phyloP scores from a whole-genome alignment of 1,284 basidiomycete genomes.

The Earliella scabrosa region DNA sequence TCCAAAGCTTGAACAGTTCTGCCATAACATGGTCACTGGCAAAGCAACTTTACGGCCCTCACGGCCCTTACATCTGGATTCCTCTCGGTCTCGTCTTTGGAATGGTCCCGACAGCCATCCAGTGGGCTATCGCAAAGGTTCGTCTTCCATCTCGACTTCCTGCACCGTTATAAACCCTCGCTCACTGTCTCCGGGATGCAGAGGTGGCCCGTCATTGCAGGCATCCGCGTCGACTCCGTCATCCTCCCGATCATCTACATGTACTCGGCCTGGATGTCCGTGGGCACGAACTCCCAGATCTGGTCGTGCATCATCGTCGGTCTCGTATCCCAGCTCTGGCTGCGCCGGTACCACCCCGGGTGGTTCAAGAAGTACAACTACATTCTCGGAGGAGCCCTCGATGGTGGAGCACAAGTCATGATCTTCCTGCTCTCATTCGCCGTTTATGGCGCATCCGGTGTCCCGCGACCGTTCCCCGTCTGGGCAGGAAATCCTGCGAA shows the following conservation, averaged over 20 bases:
- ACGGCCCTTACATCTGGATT: slow-evolving; percentile 57
- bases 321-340: slow-evolving; percentile 59
- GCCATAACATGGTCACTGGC: slow-evolving; percentile 71
- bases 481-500: slow-evolving; percentile 59
- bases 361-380: slow-evolving; percentile 72
- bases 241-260: slow-evolving; percentile 60
- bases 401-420: slow-evolving; percentile 72
- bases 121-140: slow-evolving; percentile 57
- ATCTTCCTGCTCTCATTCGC: slow-evolving; percentile 71
- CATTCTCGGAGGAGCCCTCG: slow-evolving; percentile 66
- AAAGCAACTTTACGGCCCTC: slow-evolving; percentile 55
- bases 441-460: slow-evolving; percentile 67
- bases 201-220: slow-evolving; percentile 57
- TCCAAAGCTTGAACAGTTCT: slow-evolving; percentile 51
- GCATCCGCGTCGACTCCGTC: slow-evolving; percentile 48
- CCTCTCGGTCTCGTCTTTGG: slow-evolving; percentile 58
- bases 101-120: slow-evolving; percentile 50
- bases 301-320: slow-evolving; percentile 57
- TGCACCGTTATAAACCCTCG: slow-evolving; percentile 1
- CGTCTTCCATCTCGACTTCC: not conserved
- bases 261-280: slow-evolving; percentile 48
- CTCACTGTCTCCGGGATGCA: slow-evolving; percentile 12
- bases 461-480: slow-evolving; percentile 52
- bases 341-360: slow-evolving; percentile 57
- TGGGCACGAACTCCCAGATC: slow-evolving; percentile 58